Conservation (phyloP, 2,329 filamentous ascomycete genomes). For the Aspergillus luchuensis region DNA sequence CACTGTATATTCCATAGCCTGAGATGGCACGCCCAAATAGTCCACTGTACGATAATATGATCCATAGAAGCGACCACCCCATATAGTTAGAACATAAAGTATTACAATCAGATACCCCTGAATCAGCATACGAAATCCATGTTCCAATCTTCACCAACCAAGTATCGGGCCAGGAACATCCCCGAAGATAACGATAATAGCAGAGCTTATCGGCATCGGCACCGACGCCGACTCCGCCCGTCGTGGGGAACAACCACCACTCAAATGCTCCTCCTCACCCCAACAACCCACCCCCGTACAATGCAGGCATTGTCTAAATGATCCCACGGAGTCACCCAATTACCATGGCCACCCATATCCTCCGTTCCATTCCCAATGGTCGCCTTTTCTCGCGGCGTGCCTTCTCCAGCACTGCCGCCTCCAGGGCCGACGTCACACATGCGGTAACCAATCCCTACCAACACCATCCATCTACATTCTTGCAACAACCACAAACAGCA, state of each 20-base stretch:
- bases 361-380: slow-evolving; percentile 14
- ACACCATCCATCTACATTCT: too few species aligned
- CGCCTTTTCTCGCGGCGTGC: slow-evolving; percentile 24
- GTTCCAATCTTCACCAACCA: too few species aligned
- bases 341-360: slow-evolving; percentile 20
- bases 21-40: background rate
- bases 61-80: too few species aligned
- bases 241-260: background rate
- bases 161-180: background rate
- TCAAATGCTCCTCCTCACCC: background rate
- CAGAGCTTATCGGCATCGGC: slow-evolving; percentile 14
- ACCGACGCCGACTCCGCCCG: slow-evolving; percentile 11
- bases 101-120: too few species aligned
- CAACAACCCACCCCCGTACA: background rate
- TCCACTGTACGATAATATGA: background rate
- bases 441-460: slow-evolving; percentile 43
- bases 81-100: too few species aligned
- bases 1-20: background rate
- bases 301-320: background rate
- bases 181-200: background rate
- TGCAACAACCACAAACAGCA: background rate
- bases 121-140: too few species aligned
- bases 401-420: slow-evolving; percentile 48
- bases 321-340: background rate
- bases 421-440: slow-evolving; percentile 63